Percentiles rank a stretch among this genome's conserved stretches.
Conservation (phyloP, 164 flowering plant genomes). For the Macadamia tetraphylla region DNA sequence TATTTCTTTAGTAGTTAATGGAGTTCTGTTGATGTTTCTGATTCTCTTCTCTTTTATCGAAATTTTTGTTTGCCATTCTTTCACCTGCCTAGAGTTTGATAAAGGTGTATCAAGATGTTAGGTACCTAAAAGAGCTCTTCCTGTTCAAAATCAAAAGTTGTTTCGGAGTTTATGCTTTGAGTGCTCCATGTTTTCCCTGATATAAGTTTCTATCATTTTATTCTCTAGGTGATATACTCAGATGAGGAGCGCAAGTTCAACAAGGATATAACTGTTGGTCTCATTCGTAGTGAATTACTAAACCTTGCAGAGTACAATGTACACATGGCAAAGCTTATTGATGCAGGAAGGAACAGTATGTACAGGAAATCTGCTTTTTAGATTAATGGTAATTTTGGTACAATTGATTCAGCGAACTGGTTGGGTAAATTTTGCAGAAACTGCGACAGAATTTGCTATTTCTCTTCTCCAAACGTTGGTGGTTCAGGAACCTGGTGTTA, state of each 20-base stretch:
- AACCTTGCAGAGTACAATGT: slow-evolving; percentile 90
- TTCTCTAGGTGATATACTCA: slow-evolving; percentile 72
- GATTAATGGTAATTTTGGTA: neutral
- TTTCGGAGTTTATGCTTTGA: no score
- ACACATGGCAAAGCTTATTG: slow-evolving; percentile 92
- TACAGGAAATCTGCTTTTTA: neutral
- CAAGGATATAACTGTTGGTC: slow-evolving; percentile 80
- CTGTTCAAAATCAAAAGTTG: no score
- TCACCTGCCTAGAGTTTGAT: no score
- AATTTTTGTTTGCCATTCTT: no score
- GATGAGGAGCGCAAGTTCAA: slow-evolving; percentile 88
- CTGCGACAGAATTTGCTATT: slow-evolving; percentile 83
- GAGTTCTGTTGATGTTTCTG: no score
- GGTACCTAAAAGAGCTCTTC: no score
- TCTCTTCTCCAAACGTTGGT: slow-evolving; percentile 74
- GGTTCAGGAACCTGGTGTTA: slow-evolving; percentile 55
- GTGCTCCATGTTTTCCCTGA: no score
- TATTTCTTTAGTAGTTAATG: no score
- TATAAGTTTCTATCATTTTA: neutral
- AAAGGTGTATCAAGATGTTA: no score
- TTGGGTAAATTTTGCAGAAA: slow-evolving; percentile 48
- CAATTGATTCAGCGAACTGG: slow-evolving; percentile 2
- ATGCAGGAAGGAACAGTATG: slow-evolving; percentile 94
- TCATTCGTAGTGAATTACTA: slow-evolving; percentile 70
- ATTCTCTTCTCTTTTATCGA: no score